phyloP scores from a whole-genome alignment of 441 rosid genomes.

The Euphorbia corollata region DNA sequence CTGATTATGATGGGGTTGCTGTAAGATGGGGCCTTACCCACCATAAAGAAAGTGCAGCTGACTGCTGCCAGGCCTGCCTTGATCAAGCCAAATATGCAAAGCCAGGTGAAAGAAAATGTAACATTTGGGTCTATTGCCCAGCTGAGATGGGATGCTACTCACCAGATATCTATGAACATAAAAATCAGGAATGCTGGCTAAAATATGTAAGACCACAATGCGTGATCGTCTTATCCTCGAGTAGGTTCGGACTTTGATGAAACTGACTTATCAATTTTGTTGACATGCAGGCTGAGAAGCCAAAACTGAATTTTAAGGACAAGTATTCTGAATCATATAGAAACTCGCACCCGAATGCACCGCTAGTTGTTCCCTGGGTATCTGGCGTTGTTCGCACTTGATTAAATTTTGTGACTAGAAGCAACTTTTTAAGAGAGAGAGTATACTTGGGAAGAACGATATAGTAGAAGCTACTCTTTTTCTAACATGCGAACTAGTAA shows the following conservation, averaged over 20 bases:
- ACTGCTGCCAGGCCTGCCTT: constrained; percentile 94
- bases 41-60: constrained; percentile 92
- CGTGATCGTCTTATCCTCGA: neutral
- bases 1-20: constrained; percentile 86
- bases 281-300: constrained; percentile 70
- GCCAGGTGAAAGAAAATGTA: constrained; percentile 76
- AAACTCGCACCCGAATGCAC: constrained; percentile 73
- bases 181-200: constrained; percentile 88
- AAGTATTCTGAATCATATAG: constrained; percentile 70
- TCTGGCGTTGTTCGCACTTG: constrained; percentile 60
- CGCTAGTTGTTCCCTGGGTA: constrained; percentile 89
- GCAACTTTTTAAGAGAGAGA: neutral
- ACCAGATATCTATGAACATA: constrained; percentile 86
- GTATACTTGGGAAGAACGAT: neutral
- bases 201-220: constrained; percentile 61
- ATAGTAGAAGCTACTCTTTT: constrained; percentile 20
- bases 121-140: constrained; percentile 95
- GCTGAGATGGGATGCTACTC: constrained; percentile 72
- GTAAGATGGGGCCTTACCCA: constrained; percentile 97
- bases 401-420: constrained; percentile 18
- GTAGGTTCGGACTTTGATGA: neutral
- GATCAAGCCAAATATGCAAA: constrained; percentile 73
- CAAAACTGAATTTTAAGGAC: constrained; percentile 66
- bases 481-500: constrained; percentile 17
- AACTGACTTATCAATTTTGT: neutral